A percentile compares a stretch with the other conserved stretches of the same genome.
These are phyloP conservation scores for Pythium graminicola DNA, from an alignment of 352 stramenopile species.

Conservation along the genomic window DNA sequence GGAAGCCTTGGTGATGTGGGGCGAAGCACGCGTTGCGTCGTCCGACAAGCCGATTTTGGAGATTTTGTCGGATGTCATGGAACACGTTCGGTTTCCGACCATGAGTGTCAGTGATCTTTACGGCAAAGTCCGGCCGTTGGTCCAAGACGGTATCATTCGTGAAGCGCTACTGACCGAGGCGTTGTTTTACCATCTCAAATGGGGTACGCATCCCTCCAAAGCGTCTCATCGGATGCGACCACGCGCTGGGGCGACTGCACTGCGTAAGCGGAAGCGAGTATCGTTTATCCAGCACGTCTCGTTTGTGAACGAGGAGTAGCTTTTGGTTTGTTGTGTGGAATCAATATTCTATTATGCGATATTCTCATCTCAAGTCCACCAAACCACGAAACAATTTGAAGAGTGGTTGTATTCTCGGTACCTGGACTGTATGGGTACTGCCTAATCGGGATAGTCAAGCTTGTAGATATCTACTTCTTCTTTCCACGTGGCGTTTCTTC, in stretches of 20 bases:
- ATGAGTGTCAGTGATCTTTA: constrained; percentile 86
- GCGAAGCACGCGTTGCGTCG: constrained; percentile 51
- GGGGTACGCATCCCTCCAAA: constrained; percentile 57
- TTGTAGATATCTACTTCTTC: constrained; percentile 18
- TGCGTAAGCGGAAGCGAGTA: constrained; percentile 81
- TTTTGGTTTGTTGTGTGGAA: not conserved
- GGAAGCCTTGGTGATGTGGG: constrained; percentile 75
- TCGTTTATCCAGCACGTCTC: constrained; percentile 86
- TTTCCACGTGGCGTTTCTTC: constrained; percentile 22
- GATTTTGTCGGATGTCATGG: constrained; percentile 69
- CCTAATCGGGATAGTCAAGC: too few relatives aligned
- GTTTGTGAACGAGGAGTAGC: constrained; percentile 37
- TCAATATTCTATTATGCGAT: not conserved
- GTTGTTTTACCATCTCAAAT: constrained; percentile 84
- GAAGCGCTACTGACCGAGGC: constrained; percentile 72
- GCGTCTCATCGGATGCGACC: constrained; percentile 56
- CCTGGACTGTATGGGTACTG: not conserved
- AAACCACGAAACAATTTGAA: too few relatives aligned
- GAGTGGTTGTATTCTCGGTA: too few relatives aligned
- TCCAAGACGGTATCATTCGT: constrained; percentile 54
- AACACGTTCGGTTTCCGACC: constrained; percentile 76
- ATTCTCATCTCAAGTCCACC: too few relatives aligned
- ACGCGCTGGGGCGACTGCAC: constrained; percentile 45
- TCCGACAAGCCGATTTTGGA: constrained; percentile 37
- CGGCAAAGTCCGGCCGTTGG: constrained; percentile 74